Conservation (phyloP, 2,329 filamentous ascomycete species). For the Parastagonospora nodorum region DNA sequence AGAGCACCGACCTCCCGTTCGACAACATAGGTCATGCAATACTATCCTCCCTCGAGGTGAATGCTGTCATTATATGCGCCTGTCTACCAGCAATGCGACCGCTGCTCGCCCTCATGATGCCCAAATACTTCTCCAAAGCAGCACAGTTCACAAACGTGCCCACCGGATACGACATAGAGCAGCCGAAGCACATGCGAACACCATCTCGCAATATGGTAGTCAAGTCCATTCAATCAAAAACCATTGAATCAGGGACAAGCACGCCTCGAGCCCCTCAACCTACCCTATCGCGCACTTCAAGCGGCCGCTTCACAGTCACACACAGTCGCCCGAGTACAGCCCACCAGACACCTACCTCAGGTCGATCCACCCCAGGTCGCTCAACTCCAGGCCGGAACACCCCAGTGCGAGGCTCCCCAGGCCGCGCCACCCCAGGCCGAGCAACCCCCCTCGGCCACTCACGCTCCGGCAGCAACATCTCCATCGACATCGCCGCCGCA, state of each 20-base stretch:
- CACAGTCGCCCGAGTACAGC: neutral
- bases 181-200: constrained; percentile 13
- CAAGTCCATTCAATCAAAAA: constrained; percentile 10
- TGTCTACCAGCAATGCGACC: constrained; percentile 44
- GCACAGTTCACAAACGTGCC: constrained; percentile 17
- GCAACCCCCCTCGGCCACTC: constrained; percentile 13
- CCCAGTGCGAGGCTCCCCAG: neutral
- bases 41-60: constrained; percentile 40
- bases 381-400: neutral
- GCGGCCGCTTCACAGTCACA: neutral
- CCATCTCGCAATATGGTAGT: constrained; percentile 13
- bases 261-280: constrained; percentile 2
- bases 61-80: constrained; percentile 42
- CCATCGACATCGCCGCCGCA: constrained; percentile 6
- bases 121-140: constrained; percentile 37
- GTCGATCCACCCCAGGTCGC: neutral
- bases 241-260: constrained; percentile 3
- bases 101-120: constrained; percentile 45
- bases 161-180: constrained; percentile 25
- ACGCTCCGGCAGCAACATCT: constrained; percentile 12
- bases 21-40: constrained; percentile 39
- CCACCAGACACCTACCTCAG: neutral
- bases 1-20: constrained; percentile 36
- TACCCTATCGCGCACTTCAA: constrained; percentile 5
- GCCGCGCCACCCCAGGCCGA: neutral